These are phyloP conservation scores for Pseudozyma thailandica DNA, from an alignment of 1,284 basidiomycete species.

Conservation along the genomic window DNA sequence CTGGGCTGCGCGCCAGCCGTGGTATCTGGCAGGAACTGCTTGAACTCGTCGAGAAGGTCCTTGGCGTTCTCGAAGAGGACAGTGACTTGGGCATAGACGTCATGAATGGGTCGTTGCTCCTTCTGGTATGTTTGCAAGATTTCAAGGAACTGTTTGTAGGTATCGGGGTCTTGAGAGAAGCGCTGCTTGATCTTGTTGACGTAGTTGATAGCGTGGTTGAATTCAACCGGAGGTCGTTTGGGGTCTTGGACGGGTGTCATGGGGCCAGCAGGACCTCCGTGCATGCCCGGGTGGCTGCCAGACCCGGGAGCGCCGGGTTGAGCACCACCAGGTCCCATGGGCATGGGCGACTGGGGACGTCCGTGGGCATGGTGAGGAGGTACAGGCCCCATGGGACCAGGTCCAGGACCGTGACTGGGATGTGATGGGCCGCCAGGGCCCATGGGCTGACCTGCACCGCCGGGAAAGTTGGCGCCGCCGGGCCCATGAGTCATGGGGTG, in stretches of 20 bases:
- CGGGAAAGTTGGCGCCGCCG: constrained; percentile 23
- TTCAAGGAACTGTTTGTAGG: constrained; percentile 98
- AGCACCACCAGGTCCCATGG: constrained; percentile 40
- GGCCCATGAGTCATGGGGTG: constrained; percentile 34
- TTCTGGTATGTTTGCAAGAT: constrained; percentile 98
- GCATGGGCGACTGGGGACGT: constrained; percentile 45
- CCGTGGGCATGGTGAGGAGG: constrained; percentile 45
- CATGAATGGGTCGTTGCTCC: constrained; percentile 86
- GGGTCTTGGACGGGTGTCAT: constrained; percentile 47
- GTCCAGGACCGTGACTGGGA: constrained; percentile 35
- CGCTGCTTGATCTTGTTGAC: constrained; percentile 98
- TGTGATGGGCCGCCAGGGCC: constrained; percentile 39
- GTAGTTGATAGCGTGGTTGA: constrained; percentile 97
- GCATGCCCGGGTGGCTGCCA: constrained; percentile 21
- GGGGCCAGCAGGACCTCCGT: constrained; percentile 31
- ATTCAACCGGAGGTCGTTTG: constrained; percentile 75
- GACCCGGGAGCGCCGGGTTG: constrained; percentile 26
- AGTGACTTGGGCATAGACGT: constrained; percentile 93
- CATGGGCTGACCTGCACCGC: constrained; percentile 27
- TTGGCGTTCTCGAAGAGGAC: constrained; percentile 90
- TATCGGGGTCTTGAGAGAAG: constrained; percentile 89
- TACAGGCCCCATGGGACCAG: constrained; percentile 33
- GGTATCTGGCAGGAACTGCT: constrained; percentile 88
- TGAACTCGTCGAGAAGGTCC: constrained; percentile 94
- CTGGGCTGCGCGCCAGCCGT: constrained; percentile 53